Evolutionary conservation across 768 basidiomycete species (phyloP), one percentile per base, ranked within the genome.

Genomic region (Leucocoprinus sp.): DNA sequence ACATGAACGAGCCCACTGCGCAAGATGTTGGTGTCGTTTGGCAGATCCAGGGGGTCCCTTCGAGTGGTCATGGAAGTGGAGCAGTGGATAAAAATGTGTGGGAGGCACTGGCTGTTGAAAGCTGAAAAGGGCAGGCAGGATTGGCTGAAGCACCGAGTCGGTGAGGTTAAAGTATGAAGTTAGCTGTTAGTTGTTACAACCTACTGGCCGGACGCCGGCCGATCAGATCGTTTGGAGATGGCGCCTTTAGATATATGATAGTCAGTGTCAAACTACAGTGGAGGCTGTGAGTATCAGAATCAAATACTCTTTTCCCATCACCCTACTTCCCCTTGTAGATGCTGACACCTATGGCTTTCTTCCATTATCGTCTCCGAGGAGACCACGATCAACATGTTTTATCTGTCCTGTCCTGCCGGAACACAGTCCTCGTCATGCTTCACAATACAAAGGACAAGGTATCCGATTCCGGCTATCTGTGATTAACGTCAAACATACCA

Each of bases 221-320:
- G 46, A 48, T 48, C 46, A 48, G 46, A 48, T 48, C 46, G 46
- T 48, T 42, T 33, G 33, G 14, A 36, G 46, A 37, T 48, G 46
- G 46, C 39, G 37, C 39, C 34, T 38, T 39, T 40, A 27, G 34
- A 34, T 41, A 34, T 42, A 48, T 26, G 40, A 35, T 39, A 48
- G 33, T 35, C 11, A 8, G 17, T 7, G 38, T 47, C 38, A 47
- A 40, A 47, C 45, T 24, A 46, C 45, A 35, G 28, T 29, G 33
- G 40, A 42, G 46, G 46, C 46, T 48, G 46, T 48, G 46, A 35
- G 38, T 48, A 40, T 48, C 39, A 41, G 31, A 48, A 41, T 41
- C 17, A 21, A 17, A 42, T 42, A 35, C 46, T 48, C 23, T 41
- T 35, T 41, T 41, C 35, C 39, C 39, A 41, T 33, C 28, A 18